A percentile compares a stretch with the other conserved stretches of the same genome.
Conservation (phyloP, 305 asterid genomes). For the Fraxinus greggii region DNA sequence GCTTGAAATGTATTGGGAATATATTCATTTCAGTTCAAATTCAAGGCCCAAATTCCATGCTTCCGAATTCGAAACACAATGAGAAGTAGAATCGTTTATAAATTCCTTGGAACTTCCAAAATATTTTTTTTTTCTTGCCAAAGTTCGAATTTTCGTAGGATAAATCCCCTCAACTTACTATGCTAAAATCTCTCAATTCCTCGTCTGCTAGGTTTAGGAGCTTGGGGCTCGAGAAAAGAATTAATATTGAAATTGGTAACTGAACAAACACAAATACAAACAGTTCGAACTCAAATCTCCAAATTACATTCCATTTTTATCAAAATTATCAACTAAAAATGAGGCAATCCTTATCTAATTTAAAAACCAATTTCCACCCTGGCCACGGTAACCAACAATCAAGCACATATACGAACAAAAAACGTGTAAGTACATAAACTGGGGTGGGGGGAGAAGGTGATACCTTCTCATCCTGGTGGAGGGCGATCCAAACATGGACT, state of each 20-base stretch:
- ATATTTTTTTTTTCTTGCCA: background rate
- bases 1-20: background rate
- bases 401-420: background rate
- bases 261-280: constrained; percentile 7
- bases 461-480: constrained; percentile 77
- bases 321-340: background rate
- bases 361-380: background rate
- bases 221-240: background rate
- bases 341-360: background rate
- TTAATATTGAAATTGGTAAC: background rate
- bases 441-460: background rate
- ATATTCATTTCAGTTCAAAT: background rate
- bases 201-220: background rate
- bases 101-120: background rate
- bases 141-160: background rate
- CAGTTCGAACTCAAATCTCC: background rate
- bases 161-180: background rate
- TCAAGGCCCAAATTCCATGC: background rate
- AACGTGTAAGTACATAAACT: background rate
- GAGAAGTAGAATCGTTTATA: background rate
- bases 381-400: background rate
- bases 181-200: background rate
- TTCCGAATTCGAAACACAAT: constrained; percentile 1
- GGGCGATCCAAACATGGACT: constrained; percentile 78
- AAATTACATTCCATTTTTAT: background rate